Evolutionary conservation across 2,329 filamentous ascomycete species (phyloP).

Genomic region (Microdochium paspali): DNA sequence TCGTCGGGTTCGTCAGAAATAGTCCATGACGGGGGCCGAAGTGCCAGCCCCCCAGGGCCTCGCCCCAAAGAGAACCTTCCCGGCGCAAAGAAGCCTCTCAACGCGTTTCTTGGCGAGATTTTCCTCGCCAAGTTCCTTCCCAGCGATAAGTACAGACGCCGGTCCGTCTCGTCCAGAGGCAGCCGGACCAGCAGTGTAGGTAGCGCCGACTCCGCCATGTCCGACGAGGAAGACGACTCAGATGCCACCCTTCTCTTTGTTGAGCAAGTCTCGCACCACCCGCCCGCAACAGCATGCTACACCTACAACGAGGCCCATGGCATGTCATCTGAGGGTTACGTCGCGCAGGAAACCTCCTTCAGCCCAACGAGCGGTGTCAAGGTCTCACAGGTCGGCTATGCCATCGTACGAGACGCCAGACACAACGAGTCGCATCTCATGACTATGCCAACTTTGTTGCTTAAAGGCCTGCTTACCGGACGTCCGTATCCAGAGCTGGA

Average conservation of each 20-base stretch:
- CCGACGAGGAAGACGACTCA: background rate
- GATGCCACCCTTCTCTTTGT: slow-evolving; percentile 11
- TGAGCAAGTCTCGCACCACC: slow-evolving; percentile 19
- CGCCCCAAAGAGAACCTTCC: slow-evolving; percentile 18
- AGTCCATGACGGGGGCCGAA: background rate
- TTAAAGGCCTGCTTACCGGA: slow-evolving; percentile 12
- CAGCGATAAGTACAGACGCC: background rate
- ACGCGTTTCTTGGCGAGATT: slow-evolving; percentile 37
- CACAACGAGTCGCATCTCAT: slow-evolving; percentile 19
- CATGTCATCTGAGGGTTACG: slow-evolving; percentile 14
- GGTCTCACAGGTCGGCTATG: slow-evolving; percentile 14
- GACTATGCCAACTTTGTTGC: slow-evolving; percentile 14
- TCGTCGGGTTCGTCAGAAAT: background rate
- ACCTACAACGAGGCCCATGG: slow-evolving; percentile 13
- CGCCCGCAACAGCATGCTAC: slow-evolving; percentile 16
- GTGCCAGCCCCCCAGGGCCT: background rate
- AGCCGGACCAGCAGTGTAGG: background rate
- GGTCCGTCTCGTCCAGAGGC: background rate
- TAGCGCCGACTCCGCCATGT: background rate
- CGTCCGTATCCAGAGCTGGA: slow-evolving; percentile 14
- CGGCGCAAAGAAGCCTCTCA: slow-evolving; percentile 39
- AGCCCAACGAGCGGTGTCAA: slow-evolving; percentile 10
- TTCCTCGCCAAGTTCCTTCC: slow-evolving; percentile 25
- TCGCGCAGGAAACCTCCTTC: slow-evolving; percentile 15
- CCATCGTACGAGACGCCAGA: slow-evolving; percentile 19